Base-by-base conservation (phyloP, 345 rosid species). In the Pistacia integerrima region DNA sequence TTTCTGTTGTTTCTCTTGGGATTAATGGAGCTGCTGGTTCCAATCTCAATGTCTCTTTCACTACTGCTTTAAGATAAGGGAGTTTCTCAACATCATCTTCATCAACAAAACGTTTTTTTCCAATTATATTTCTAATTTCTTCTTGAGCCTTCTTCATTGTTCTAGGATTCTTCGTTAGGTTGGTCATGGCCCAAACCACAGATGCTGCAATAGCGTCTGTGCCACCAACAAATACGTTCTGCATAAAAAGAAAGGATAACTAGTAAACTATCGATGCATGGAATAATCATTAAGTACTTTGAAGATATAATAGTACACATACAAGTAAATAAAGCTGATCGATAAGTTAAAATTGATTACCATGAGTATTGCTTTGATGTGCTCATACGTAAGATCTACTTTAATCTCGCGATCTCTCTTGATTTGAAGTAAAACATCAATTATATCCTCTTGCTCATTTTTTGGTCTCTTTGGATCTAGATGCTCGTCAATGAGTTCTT, bases 321-420 rank as follows among this genome's bases (percentile, higher is more conserved):
- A 61, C 3, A 11, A 11, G 5, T 2, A 62, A 35, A 35, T 30
- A 30, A 30, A 30, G 33, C 33, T 30, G 33, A 30, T 30, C 33
- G 33, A 30, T 30, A 30, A 30, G 33, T 30, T 2, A 30, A 30
- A 30, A 30, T 63, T 2, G 10, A 18, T 18, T 58, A 79, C 86
- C 86, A 75, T 74, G 63, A 83, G 83, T 16, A 86, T 14, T 11
- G 82, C 87, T 78, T 83, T 83, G 80, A 81, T 74, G 60, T 82
- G 83, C 30, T 79, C 80, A 2, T 28, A 51, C 2, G 75, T 67
- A 38, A 86, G 48, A 14, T 80, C 54, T 59, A 68, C 8, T 38
- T 65, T 71, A 66, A 63, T 70, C 3, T 60, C 67, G 55, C 62
- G 64, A 44, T 80, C 58, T 67, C 77, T 62, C 35, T 11, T 22